phyloP scores from a whole-genome alignment of 2,329 filamentous ascomycete species.

The Stachybotrys chlorohalonatus region DNA sequence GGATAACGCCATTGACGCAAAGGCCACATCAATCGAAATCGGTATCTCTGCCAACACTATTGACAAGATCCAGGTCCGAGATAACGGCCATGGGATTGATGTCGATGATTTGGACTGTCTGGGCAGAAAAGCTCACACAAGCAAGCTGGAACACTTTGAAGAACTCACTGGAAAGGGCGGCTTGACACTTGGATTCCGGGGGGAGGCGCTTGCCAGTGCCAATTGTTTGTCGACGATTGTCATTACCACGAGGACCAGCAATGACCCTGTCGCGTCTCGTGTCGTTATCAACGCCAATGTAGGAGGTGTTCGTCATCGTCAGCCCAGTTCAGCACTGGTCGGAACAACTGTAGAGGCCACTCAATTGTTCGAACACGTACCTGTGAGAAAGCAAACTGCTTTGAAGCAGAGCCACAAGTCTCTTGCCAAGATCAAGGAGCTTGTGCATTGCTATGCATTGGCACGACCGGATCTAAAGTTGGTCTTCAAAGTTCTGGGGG shows the following conservation, averaged over 20 bases:
- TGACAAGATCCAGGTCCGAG: slow-evolving; percentile 59
- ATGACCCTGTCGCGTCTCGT: slow-evolving; percentile 47
- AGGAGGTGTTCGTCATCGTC: slow-evolving; percentile 20
- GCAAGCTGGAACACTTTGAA: slow-evolving; percentile 58
- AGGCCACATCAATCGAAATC: slow-evolving; percentile 57
- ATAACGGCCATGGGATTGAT: slow-evolving; percentile 66
- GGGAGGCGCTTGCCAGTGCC: slow-evolving; percentile 61
- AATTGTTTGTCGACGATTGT: slow-evolving; percentile 50
- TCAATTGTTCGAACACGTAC: slow-evolving; percentile 50
- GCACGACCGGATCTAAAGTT: slow-evolving; percentile 55
- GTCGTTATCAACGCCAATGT: slow-evolving; percentile 29
- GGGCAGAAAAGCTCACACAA: slow-evolving; percentile 62
- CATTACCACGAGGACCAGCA: slow-evolving; percentile 54
- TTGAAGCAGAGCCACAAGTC: slow-evolving; percentile 49
- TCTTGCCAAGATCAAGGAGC: slow-evolving; percentile 46
- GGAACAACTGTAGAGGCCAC: slow-evolving; percentile 59
- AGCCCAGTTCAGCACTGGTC: slow-evolving; percentile 41
- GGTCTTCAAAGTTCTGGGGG: slow-evolving; percentile 48
- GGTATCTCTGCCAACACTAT: slow-evolving; percentile 56
- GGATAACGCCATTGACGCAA: slow-evolving; percentile 68
- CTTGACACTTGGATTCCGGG: slow-evolving; percentile 63
- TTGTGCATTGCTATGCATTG: slow-evolving; percentile 57
- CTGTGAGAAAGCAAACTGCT: slow-evolving; percentile 52
- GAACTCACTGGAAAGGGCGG: slow-evolving; percentile 50
- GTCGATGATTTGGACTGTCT: slow-evolving; percentile 51